These are phyloP conservation scores for Linnemannia hyalina DNA, from an alignment of 192 early-diverging fungal genomes.

Conservation along the genomic window DNA sequence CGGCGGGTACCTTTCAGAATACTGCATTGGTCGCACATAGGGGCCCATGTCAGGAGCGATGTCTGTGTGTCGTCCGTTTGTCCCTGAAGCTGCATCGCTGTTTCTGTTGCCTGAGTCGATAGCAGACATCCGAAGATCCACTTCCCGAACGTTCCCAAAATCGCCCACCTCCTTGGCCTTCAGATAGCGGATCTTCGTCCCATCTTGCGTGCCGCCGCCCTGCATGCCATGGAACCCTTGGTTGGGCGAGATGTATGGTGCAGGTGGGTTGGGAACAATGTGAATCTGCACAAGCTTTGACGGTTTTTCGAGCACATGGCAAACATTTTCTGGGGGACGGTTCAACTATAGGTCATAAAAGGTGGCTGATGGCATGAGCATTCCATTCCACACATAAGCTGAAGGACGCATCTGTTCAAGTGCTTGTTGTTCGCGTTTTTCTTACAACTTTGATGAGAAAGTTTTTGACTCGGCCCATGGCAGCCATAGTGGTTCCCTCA, in stretches of 20 bases:
- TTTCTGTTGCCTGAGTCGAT: neutral
- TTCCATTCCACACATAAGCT: neutral
- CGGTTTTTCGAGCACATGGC: constrained; percentile 43
- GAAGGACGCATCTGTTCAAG: neutral
- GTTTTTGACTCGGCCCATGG: constrained; percentile 38
- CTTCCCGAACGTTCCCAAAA: constrained; percentile 7
- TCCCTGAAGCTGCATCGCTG: neutral
- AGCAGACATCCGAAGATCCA: constrained; percentile 26
- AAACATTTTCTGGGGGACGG: neutral
- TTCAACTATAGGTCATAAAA: constrained; percentile 4
- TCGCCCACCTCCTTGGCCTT: constrained; percentile 12
- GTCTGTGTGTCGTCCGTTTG: neutral
- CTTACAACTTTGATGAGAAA: constrained; percentile 37
- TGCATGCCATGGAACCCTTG: neutral
- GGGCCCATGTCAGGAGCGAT: neutral
- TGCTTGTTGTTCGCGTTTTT: neutral
- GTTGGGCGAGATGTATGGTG: constrained; percentile 13
- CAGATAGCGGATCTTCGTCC: neutral
- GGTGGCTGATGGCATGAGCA: neutral
- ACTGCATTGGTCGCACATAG: constrained; percentile 17
- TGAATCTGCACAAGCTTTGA: constrained; percentile 32
- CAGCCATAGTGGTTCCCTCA: constrained; percentile 1
- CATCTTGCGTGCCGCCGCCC: neutral
- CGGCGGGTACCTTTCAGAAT: constrained; percentile 16
- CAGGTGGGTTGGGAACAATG: neutral